These are phyloP conservation scores for Pyrenochaeta sp. DNA, from an alignment of 2,329 filamentous ascomycete genomes.

Conservation along the genomic window DNA sequence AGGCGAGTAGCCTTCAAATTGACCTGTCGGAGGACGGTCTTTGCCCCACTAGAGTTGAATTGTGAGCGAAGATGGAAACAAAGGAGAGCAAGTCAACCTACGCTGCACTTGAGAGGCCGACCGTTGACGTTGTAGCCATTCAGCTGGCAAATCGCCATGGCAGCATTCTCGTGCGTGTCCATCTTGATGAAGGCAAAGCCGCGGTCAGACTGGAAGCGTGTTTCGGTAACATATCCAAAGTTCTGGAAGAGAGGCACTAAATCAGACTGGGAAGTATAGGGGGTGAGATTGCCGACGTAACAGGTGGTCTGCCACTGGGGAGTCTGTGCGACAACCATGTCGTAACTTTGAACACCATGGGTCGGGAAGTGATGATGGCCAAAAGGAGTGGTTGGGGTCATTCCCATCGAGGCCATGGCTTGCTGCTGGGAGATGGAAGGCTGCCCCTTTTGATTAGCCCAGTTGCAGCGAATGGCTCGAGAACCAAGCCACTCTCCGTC, in stretches of 20 bases:
- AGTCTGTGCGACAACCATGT: conserved; percentile 95
- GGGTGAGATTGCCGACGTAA: conserved; percentile 97
- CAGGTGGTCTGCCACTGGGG: conserved; percentile 98
- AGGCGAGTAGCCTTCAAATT: conserved; percentile 84
- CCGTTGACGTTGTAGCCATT: conserved; percentile 99
- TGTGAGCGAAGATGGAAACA: conserved; percentile 34
- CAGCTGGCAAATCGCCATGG: conserved; percentile 97
- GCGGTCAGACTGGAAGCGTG: conserved; percentile 95
- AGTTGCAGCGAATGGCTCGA: conserved; percentile 98
- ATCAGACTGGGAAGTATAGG: conserved; percentile 96
- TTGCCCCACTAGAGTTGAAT: conserved; percentile 84
- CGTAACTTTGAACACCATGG: conserved; percentile 95
- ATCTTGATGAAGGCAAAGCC: conserved; percentile 99
- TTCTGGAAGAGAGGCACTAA: conserved; percentile 98
- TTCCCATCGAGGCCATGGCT: conserved; percentile 95
- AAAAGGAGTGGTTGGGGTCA: conserved; percentile 96
- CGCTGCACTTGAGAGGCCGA: conserved; percentile 95
- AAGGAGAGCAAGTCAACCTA: conserved; percentile 64
- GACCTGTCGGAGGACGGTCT: conserved; percentile 88
- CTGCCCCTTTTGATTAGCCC: conserved; percentile 99
- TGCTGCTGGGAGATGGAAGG: conserved; percentile 98
- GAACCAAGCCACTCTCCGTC: conserved; percentile 99
- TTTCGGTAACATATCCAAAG: conserved; percentile 97
- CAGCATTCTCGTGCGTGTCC: conserved; percentile 97
- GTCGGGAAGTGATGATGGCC: conserved; percentile 98